phyloP scores from a whole-genome alignment of 1,284 basidiomycete species.

The Polyporus tsugae region DNA sequence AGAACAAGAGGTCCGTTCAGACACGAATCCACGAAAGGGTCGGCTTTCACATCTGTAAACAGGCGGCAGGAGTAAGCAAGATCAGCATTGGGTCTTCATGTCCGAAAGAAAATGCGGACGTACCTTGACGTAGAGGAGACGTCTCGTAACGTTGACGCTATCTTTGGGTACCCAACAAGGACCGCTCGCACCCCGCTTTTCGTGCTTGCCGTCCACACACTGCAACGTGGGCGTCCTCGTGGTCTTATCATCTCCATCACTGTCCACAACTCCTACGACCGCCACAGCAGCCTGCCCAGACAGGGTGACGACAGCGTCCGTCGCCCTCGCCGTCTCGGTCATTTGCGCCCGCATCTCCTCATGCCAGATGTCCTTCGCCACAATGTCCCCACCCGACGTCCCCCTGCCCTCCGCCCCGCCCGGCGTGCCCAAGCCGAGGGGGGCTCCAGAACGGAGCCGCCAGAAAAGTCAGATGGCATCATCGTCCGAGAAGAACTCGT shows the following conservation, averaged over 20 bases:
- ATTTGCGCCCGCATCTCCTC: conserved; percentile 2
- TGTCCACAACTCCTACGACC: conserved; percentile 11
- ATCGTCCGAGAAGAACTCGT: conserved; percentile 85
- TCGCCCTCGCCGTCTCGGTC: conserved; percentile 1
- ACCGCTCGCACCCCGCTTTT: conserved; percentile 9
- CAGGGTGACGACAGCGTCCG: conserved; percentile 11
- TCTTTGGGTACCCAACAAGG: conserved; percentile 14
- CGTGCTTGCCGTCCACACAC: conserved; percentile 12
- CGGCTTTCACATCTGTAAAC: conserved; percentile 18
- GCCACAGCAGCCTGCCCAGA: neutral
- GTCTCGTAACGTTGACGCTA: conserved; percentile 27
- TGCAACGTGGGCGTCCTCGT: conserved; percentile 17
- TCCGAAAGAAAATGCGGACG: neutral
- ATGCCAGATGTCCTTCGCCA: neutral
- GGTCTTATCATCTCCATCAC: conserved; percentile 10
- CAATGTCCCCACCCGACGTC: conserved; percentile 18
- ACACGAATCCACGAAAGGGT: conserved; percentile 28
- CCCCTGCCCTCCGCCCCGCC: conserved; percentile 61
- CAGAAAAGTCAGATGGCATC: conserved; percentile 86
- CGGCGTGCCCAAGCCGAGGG: conserved; percentile 61
- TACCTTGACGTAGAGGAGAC: conserved; percentile 29
- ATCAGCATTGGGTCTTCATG: neutral
- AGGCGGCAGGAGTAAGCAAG: neutral
- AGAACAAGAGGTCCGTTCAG: conserved; percentile 23
- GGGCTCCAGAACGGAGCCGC: conserved; percentile 80